phyloP scores from a whole-genome alignment of 2,329 filamentous ascomycete genomes.

The Xylariaceae sp. region DNA sequence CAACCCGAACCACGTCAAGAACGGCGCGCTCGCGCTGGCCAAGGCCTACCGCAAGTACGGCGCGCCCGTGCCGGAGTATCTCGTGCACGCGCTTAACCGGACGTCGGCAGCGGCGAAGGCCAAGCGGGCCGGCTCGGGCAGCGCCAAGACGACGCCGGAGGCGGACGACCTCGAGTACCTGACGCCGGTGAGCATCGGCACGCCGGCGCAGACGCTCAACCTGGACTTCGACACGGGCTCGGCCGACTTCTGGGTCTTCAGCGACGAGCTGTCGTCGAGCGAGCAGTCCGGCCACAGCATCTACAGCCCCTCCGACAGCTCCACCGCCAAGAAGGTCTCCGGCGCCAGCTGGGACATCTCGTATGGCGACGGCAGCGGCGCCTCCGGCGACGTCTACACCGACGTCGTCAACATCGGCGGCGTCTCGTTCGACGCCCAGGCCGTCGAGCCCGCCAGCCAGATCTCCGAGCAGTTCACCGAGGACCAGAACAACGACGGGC shows the following conservation, averaged over 20 bases:
- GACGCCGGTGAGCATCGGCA: constrained; percentile 24
- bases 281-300: constrained; percentile 18
- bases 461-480: constrained; percentile 27
- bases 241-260: constrained; percentile 29
- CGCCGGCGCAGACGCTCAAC: constrained; percentile 22
- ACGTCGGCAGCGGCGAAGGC: constrained; percentile 8
- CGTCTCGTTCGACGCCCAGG: constrained; percentile 17
- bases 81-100: constrained; percentile 31
- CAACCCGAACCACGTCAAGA: constrained; percentile 40
- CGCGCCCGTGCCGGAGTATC: constrained; percentile 36
- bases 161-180: constrained; percentile 21
- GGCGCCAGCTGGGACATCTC: constrained; percentile 23
- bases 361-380: constrained; percentile 29
- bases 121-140: constrained; percentile 30
- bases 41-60: constrained; percentile 44
- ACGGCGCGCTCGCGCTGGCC: constrained; percentile 41
- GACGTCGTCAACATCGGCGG: constrained; percentile 26
- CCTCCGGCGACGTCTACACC: constrained; percentile 36
- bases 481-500: constrained; percentile 25
- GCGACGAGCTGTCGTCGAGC: constrained; percentile 7
- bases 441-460: constrained; percentile 26
- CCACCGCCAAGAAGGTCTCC: constrained; percentile 15
- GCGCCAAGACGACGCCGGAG: constrained; percentile 16
- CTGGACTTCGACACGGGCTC: constrained; percentile 29
- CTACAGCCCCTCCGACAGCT: constrained; percentile 19